Base-by-base conservation (phyloP, 306 rosid species). In the Pyrus betulifolia region DNA sequence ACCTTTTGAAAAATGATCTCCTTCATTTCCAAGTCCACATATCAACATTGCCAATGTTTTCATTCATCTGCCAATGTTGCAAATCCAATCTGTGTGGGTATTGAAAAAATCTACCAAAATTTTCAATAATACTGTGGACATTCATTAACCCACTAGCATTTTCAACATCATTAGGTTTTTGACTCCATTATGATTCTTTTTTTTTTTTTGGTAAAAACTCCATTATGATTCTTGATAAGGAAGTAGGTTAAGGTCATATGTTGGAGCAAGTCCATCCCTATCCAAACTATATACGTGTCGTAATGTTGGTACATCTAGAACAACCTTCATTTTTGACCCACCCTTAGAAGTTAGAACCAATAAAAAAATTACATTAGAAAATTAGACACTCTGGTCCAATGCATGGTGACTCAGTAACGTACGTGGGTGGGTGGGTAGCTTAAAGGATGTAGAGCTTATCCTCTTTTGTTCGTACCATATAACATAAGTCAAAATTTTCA, bases 371-470 rank as follows among this genome's bases (percentile, higher is more conserved):
- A 49, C 10, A 45, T 42, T 45, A 25, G 13, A 22, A 13, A 44
- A 69, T n/a, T 46, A 17, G 7, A 70, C 30, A 70, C 8, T 66
- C 18, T 57, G 62, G 45, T 66, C 11, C 15, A 58, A 38, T 17
- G 5, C 35, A 28, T 11, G 54, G 72, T 67, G 83, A 67, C 72
- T 25, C 61, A 42, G 12, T 18, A 44, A 4, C 66, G 67, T 72
- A 76, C 51, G 44, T 62, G 70, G 77, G 75, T 71, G 70, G 74
- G 4, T 25, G 69, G 55, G 69, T 8, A 14, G 73, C 75, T 72
- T 67, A 22, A 60, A 22, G 15, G 77, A 45, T 67, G 35, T 31
- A 79, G 79, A 66, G 77, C 87, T 80, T 84, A 78, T 81, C 84
- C 74, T 23, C 78, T 72, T 75, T 60, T 61, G 33, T 71, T 75